Evolutionary conservation across 768 basidiomycete species (phyloP), one percentile per base, ranked within the genome.

Genomic region (Paxillus rubicundulus): DNA sequence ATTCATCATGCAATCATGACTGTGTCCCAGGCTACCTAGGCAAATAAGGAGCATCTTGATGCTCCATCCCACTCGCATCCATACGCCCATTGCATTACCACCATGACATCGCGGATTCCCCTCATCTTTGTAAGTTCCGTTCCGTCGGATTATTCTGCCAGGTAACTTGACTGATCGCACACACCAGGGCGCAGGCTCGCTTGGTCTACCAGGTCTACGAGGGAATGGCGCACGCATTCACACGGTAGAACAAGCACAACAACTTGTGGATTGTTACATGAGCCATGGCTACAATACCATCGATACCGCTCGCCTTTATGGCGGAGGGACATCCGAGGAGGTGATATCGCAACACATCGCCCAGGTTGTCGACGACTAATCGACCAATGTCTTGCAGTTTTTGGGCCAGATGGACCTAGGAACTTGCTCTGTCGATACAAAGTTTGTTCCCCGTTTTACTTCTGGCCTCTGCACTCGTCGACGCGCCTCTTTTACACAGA

Each of bases 261-360:
- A 40, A 16, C 34, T 58, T 41, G 49, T 62, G 33, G 53, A 51
- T 43, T 45, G 32, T n/a, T 54, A 59, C 34, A 46, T 59, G 2
- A 12, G 37, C 14, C 60, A 50, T 48, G 63, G 61, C 10, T 58
- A 60, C 36, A 42, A 45, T n/a, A 45, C 16, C 21, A 54, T 68
- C 39, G 58, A 69, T 36, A 61, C 67, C 7, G 58, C 57, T 18
- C 60, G 55, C n/a, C 12, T 58, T 32, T 62, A 68, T 34, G 58
- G 56, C 9, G 53, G 53, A 38, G 63, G 60, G 17, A 57, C 58
- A 6, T 52, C 60, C 27, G 66, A 69, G 47, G 57, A 59, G 60
- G 64, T 67, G 17, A 13, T n/a, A 7, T 6, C 9, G 4, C n/a
- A 38, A n/a, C 28, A 7, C 32, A 18, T 38, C 14, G 17, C 9